Conservation (phyloP, 805 yeast species). For the Candida anglica region DNA sequence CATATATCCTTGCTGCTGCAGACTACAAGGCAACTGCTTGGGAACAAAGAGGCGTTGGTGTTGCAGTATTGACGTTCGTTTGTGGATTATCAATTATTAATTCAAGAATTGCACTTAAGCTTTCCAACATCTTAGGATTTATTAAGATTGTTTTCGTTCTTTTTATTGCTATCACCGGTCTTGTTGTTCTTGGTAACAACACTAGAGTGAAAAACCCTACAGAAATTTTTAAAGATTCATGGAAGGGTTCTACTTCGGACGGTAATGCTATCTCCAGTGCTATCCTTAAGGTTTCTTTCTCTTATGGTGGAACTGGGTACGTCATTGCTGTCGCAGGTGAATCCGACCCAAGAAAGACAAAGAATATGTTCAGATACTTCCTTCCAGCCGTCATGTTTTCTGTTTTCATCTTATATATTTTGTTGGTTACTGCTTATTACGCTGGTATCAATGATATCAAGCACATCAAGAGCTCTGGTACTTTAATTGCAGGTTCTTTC, state of each 20-base stretch:
- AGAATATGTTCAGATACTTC: slow-evolving; percentile 19
- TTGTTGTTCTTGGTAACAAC: slow-evolving; percentile 33
- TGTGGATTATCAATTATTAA: slow-evolving; percentile 17
- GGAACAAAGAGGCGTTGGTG: slow-evolving; percentile 34
- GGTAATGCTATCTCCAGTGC: slow-evolving; percentile 41
- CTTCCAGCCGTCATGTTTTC: slow-evolving; percentile 27
- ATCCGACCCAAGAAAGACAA: slow-evolving; percentile 20
- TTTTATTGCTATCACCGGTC: slow-evolving; percentile 29
- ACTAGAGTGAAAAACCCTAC: slow-evolving; percentile 28
- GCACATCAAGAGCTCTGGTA: slow-evolving; percentile 24
- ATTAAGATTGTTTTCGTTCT: slow-evolving; percentile 29
- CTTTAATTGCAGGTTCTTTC: slow-evolving; percentile 23
- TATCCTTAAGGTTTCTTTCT: slow-evolving; percentile 40
- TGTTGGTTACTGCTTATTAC: slow-evolving; percentile 28
- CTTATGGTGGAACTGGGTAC: slow-evolving; percentile 39
- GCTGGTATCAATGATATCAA: slow-evolving; percentile 15
- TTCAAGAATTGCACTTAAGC: slow-evolving; percentile 23
- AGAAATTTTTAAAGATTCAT: slow-evolving; percentile 29
- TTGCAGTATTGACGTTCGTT: slow-evolving; percentile 23
- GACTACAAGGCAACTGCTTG: slow-evolving; percentile 23
- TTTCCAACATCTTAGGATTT: slow-evolving; percentile 30
- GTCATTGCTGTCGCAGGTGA: slow-evolving; percentile 35
- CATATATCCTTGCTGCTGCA: slow-evolving; percentile 30
- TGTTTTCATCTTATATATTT: slow-evolving; percentile 26
- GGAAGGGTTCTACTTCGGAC: slow-evolving; percentile 37